Percentiles rank a stretch among this genome's conserved stretches.
Evolutionary conservation across 768 basidiomycete species (phyloP).

Genomic region (Naganishia vaughanmartiniae): DNA sequence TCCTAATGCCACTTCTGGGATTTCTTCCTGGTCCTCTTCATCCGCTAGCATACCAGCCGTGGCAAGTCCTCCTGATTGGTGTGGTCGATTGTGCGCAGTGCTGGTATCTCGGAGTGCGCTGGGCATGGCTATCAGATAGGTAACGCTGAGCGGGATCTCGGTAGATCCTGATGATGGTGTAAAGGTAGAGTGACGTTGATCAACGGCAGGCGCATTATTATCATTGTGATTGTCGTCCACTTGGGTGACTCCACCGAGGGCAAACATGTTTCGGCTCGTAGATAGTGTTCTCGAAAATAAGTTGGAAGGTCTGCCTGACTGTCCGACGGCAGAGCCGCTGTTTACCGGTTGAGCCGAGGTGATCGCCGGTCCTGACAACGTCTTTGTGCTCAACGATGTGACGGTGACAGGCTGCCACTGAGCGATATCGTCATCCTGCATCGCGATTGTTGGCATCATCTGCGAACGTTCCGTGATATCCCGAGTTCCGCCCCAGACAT

Average conservation of each 20-base stretch:
- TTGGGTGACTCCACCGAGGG: background rate
- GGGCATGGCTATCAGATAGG: slow-evolving; percentile 31
- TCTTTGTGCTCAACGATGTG: slow-evolving; percentile 11
- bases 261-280: background rate
- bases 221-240: background rate
- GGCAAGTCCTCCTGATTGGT: background rate
- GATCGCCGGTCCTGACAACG: background rate
- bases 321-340: background rate
- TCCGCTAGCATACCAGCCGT: too few relatives aligned
- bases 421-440: slow-evolving; percentile 10
- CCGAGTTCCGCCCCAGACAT: background rate
- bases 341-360: background rate
- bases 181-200: background rate
- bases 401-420: slow-evolving; percentile 26
- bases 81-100: background rate
- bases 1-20: slow-evolving; percentile 27
- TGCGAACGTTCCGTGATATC: background rate
- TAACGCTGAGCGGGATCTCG: slow-evolving; percentile 20
- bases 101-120: background rate
- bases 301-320: background rate
- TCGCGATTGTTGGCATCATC: background rate
- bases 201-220: background rate
- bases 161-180: slow-evolving; percentile 8
- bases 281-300: slow-evolving; percentile 23
- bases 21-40: slow-evolving; percentile 21